phyloP scores from a whole-genome alignment of 2,329 filamentous ascomycete genomes.

The Penicillium aurantiogriseum region DNA sequence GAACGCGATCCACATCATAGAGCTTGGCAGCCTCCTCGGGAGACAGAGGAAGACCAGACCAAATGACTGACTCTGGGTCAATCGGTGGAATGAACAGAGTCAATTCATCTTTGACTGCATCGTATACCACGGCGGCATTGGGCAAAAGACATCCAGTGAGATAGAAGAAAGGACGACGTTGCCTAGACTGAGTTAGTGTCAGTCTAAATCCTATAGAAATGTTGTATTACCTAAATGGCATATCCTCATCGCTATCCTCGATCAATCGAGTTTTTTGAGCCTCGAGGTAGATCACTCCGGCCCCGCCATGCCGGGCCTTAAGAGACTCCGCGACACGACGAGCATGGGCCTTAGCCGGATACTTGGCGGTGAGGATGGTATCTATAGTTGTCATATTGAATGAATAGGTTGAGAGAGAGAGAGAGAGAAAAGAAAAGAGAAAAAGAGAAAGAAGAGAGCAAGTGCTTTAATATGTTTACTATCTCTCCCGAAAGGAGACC shows the following conservation, averaged over 20 bases:
- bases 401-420: neutral
- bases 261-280: conserved; percentile 75
- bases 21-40: conserved; percentile 69
- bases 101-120: conserved; percentile 68
- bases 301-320: conserved; percentile 58
- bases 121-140: conserved; percentile 78
- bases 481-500: neutral
- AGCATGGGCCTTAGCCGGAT: conserved; percentile 84
- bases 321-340: conserved; percentile 79
- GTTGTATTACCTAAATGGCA: conserved; percentile 67
- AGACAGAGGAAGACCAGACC: conserved; percentile 83
- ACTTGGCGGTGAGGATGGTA: conserved; percentile 56
- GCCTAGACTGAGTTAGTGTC: conserved; percentile 50
- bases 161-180: conserved; percentile 93
- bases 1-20: conserved; percentile 80
- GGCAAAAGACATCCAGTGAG: conserved; percentile 80
- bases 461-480: conserved; percentile 1
- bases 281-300: conserved; percentile 83
- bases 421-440: neutral
- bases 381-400: conserved; percentile 34
- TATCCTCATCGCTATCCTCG: conserved; percentile 84
- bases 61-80: conserved; percentile 86
- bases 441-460: neutral
- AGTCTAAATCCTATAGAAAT: neutral
- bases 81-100: conserved; percentile 89